A percentile compares a stretch with the other conserved stretches of the same genome.
phyloP scores from a whole-genome alignment of 805 yeast genomes.

The Wickerhamiella kurtzmanii region DNA sequence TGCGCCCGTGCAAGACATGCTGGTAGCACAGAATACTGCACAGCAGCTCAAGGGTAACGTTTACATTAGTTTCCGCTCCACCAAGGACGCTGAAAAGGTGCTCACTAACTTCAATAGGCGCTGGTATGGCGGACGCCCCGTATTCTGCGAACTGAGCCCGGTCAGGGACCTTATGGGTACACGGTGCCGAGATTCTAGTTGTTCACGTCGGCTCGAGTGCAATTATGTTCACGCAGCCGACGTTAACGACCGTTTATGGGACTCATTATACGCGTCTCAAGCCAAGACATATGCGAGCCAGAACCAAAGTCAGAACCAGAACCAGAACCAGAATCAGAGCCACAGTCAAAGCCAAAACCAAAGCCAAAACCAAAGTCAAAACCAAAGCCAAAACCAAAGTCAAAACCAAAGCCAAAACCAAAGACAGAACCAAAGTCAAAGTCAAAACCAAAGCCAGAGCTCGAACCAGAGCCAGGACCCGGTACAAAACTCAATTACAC shows the following conservation, averaged over 20 bases:
- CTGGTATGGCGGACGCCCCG: slow-evolving; percentile 73
- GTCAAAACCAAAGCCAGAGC: no score
- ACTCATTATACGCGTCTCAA: slow-evolving; percentile 33
- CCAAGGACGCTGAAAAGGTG: slow-evolving; percentile 47
- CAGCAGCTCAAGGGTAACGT: slow-evolving; percentile 81
- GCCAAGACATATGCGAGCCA: background rate
- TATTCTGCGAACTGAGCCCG: slow-evolving; percentile 68
- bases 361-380: background rate
- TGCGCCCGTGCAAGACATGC: slow-evolving; percentile 45
- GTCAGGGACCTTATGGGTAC: slow-evolving; percentile 58
- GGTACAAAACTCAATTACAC: no score
- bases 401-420: background rate
- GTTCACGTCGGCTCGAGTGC: slow-evolving; percentile 73
- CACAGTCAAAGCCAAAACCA: background rate
- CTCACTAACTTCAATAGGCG: slow-evolving; percentile 51
- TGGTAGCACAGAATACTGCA: slow-evolving; percentile 71
- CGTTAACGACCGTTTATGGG: slow-evolving; percentile 35
- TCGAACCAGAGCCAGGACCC: no score
- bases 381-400: background rate
- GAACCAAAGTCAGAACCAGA: background rate
- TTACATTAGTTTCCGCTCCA: slow-evolving; percentile 46
- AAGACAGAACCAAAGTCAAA: background rate
- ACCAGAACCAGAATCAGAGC: background rate
- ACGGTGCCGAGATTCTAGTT: slow-evolving; percentile 54
- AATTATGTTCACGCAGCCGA: slow-evolving; percentile 70